phyloP scores from a whole-genome alignment of 2,329 filamentous ascomycete species.

The Fusarium sp. region DNA sequence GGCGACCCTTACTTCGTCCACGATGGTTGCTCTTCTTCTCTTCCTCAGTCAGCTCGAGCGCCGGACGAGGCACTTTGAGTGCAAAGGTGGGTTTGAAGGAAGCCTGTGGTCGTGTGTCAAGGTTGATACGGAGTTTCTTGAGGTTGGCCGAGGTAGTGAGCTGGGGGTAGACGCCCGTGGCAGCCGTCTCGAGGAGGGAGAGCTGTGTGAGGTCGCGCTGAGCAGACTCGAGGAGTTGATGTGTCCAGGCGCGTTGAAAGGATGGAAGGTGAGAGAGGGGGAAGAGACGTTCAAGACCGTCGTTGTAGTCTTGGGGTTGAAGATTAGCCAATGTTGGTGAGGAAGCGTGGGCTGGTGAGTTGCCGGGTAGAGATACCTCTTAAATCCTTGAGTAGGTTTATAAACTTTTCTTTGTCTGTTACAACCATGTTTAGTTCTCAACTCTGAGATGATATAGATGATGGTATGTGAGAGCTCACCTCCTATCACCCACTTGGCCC shows the following conservation, averaged over 20 bases:
- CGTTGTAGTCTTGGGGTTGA: conserved; percentile 56
- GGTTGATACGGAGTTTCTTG: conserved; percentile 60
- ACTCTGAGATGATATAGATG: background rate
- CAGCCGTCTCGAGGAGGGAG: conserved; percentile 55
- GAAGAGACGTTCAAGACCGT: conserved; percentile 61
- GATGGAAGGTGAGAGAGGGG: conserved; percentile 55
- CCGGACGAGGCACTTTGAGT: conserved; percentile 52
- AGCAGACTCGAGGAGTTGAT: conserved; percentile 59
- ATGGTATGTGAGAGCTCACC: conserved; percentile 41
- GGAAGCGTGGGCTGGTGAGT: background rate
- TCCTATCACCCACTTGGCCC: conserved; percentile 59
- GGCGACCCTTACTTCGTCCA: conserved; percentile 48
- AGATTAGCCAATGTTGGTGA: background rate
- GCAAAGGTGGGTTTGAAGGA: conserved; percentile 57
- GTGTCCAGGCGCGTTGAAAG: conserved; percentile 59
- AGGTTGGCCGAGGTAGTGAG: conserved; percentile 57
- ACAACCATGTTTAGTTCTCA: background rate
- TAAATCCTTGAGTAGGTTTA: conserved; percentile 53
- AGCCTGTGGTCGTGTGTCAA: conserved; percentile 55
- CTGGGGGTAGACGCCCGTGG: conserved; percentile 56
- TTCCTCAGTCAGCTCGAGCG: conserved; percentile 43
- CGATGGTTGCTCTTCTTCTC: conserved; percentile 2
- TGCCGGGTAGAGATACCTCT: conserved; percentile 47
- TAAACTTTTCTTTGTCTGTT: conserved; percentile 60
- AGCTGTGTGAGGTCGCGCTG: conserved; percentile 56